Conservation (phyloP, 441 rosid species). For the Gossypium gossypioides region DNA sequence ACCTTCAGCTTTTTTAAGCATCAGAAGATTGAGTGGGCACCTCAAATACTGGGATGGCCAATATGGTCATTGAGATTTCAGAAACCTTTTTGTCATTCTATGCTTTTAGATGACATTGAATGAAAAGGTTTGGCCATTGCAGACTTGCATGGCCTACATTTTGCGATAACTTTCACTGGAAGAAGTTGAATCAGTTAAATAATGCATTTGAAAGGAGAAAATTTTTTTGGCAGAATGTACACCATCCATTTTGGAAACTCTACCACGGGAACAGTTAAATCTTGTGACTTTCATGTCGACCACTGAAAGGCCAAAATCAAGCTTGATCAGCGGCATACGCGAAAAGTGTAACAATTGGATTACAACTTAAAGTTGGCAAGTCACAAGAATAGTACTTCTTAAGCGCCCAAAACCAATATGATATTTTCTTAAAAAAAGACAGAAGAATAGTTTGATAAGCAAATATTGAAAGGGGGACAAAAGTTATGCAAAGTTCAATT, state of each 20-base stretch:
- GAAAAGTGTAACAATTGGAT: not conserved
- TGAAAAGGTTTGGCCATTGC: not conserved
- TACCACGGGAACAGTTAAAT: not conserved
- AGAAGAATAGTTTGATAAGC: conserved; percentile 2
- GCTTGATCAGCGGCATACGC: not conserved
- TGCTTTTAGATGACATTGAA: not conserved
- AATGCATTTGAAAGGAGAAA: not conserved
- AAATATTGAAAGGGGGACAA: not conserved
- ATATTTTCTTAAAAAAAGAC: not conserved
- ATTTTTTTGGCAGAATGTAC: not conserved
- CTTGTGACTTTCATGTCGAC: not conserved
- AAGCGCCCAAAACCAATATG: not conserved
- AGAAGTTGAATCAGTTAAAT: not conserved
- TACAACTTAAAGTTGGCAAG: not conserved
- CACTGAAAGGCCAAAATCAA: not conserved
- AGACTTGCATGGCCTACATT: not conserved
- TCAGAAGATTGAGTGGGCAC: not conserved
- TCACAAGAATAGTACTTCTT: not conserved
- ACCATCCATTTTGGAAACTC: not conserved
- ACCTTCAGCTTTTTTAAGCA: not conserved
- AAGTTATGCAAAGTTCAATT: not conserved
- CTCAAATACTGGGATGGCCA: not conserved
- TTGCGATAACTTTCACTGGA: not conserved
- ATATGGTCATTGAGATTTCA: not conserved
- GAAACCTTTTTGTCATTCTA: not conserved